phyloP scores from a whole-genome alignment of 2,329 filamentous ascomycete species.

The Colletotrichum eleusines region DNA sequence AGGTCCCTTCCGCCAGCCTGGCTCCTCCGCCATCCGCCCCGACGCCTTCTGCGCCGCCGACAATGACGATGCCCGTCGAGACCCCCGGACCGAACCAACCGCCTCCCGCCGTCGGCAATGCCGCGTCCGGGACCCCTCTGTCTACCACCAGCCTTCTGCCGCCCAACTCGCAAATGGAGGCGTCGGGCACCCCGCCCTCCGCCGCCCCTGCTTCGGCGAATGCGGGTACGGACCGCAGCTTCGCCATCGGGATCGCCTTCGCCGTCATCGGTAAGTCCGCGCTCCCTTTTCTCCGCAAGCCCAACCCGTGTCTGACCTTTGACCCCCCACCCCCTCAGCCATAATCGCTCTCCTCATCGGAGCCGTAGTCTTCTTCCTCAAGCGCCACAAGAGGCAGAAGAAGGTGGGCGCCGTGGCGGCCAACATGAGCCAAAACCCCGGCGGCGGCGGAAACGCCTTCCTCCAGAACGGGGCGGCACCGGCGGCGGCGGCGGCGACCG shows the following conservation, averaged over 20 bases:
- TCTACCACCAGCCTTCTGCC: slow-evolving; percentile 10
- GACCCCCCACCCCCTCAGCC: background rate
- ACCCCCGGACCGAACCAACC: slow-evolving; percentile 6
- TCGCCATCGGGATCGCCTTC: slow-evolving; percentile 33
- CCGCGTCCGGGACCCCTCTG: slow-evolving; percentile 12
- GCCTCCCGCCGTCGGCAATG: slow-evolving; percentile 25
- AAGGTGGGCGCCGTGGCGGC: slow-evolving; percentile 28
- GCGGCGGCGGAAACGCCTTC: background rate
- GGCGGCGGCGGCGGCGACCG: too few relatives aligned
- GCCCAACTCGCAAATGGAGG: slow-evolving; percentile 14
- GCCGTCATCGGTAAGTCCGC: slow-evolving; percentile 13
- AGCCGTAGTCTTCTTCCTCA: slow-evolving; percentile 21
- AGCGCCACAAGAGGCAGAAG: slow-evolving; percentile 26
- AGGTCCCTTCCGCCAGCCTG: background rate
- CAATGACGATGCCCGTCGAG: slow-evolving; percentile 10
- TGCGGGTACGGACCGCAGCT: background rate
- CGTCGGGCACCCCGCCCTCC: background rate
- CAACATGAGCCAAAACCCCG: slow-evolving; percentile 27
- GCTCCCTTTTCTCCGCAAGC: accelerated
- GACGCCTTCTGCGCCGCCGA: background rate
- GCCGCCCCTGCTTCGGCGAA: slow-evolving; percentile 5
- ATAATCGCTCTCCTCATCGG: slow-evolving; percentile 27
- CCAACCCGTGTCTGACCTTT: background rate
- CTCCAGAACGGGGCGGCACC: slow-evolving; percentile 12
- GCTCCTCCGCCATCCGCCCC: background rate